These are phyloP conservation scores for Citrullus amarus DNA, from an alignment of 306 rosid species.

Conservation along the genomic window DNA sequence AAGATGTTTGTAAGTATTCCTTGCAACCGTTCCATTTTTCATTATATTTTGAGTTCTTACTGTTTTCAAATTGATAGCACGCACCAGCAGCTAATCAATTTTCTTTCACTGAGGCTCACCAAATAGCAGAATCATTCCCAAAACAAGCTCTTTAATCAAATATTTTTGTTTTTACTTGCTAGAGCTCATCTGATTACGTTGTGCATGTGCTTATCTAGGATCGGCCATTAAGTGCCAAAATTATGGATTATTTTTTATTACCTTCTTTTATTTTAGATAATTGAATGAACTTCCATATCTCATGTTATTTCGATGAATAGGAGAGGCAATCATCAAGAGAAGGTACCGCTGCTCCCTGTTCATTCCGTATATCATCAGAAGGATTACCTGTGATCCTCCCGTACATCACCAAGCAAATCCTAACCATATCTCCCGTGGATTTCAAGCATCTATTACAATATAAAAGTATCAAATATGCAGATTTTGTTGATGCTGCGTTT, in stretches of 20 bases:
- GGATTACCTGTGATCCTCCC: slow-evolving; percentile 90
- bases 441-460: slow-evolving; percentile 73
- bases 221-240: not conserved
- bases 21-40: slow-evolving; percentile 7
- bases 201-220: not conserved
- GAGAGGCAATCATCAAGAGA: slow-evolving; percentile 92
- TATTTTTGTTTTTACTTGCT: not conserved
- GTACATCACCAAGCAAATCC: slow-evolving; percentile 62
- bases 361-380: slow-evolving; percentile 85
- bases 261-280: not conserved
- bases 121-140: not conserved
- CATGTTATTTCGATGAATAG: slow-evolving; percentile 21
- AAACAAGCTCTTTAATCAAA: not conserved
- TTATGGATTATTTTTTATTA: not conserved
- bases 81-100: not conserved
- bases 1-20: slow-evolving; percentile 91
- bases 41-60: not conserved
- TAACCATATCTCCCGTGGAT: slow-evolving; percentile 53
- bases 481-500: slow-evolving; percentile 66
- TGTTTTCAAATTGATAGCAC: not conserved
- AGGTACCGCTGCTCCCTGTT: slow-evolving; percentile 67
- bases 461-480: slow-evolving; percentile 65
- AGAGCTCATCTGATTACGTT: not conserved
- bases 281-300: not conserved
- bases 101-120: not conserved